Percentiles rank a stretch among this genome's conserved stretches.
Conservation (phyloP, 179 eudicot genomes). For the Kewa caespitosa region DNA sequence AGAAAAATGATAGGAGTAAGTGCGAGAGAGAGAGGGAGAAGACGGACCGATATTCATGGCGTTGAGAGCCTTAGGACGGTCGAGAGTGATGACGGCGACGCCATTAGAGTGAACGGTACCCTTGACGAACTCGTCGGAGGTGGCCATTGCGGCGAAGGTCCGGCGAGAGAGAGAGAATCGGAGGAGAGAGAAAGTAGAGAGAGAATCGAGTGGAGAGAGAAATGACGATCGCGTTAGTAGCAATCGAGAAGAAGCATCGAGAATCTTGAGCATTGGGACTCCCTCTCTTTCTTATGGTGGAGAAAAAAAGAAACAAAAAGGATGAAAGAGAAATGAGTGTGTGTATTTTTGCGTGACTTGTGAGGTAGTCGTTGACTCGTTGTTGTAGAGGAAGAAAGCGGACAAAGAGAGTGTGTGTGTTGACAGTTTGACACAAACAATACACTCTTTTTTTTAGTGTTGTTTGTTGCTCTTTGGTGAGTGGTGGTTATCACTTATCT, state of each 20-base stretch:
- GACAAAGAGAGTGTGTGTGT: too few species aligned
- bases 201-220: neutral
- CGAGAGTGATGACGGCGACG: slow-evolving; percentile 86
- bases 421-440: too few species aligned
- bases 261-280: slow-evolving; percentile 28
- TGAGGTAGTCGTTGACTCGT: too few species aligned
- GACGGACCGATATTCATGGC: slow-evolving; percentile 70
- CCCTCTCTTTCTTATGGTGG: too few species aligned
- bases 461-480: too few species aligned
- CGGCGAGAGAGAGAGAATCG: slow-evolving; percentile 31
- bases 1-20: too few species aligned
- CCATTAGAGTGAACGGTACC: slow-evolving; percentile 75
- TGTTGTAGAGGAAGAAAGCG: too few species aligned
- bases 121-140: slow-evolving; percentile 65
- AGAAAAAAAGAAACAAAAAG: neutral
- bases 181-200: neutral
- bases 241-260: slow-evolving; percentile 22
- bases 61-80: slow-evolving; percentile 94
- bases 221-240: slow-evolving; percentile 24
- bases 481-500: too few species aligned
- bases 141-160: slow-evolving; percentile 52
- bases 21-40: neutral
- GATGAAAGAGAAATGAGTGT: neutral
- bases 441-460: too few species aligned
- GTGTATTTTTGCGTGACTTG: too few species aligned